Percentiles rank a stretch among this genome's conserved stretches.
These are phyloP conservation scores for Trichoderma sp. DNA, from an alignment of 2,329 filamentous ascomycete genomes.

Conservation along the genomic window DNA sequence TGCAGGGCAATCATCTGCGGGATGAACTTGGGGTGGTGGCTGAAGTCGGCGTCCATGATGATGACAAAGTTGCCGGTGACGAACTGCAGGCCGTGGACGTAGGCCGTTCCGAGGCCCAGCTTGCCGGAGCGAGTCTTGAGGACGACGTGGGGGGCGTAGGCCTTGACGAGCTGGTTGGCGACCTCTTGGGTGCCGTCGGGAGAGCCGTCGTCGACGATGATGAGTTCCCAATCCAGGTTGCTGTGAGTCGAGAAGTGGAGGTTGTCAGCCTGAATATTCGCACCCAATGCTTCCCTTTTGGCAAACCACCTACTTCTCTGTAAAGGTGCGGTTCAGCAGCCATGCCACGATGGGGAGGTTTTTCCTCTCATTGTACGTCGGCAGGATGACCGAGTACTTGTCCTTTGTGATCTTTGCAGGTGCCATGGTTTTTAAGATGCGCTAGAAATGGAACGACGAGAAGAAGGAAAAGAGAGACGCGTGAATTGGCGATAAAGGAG, in stretches of 20 bases:
- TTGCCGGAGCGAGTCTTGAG: conserved; percentile 91
- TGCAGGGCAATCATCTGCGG: conserved; percentile 88
- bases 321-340: conserved; percentile 91
- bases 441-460: neutral
- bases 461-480: conserved; percentile 11
- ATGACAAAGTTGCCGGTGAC: conserved; percentile 92
- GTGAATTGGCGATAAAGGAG: conserved; percentile 35
- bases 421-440: conserved; percentile 48
- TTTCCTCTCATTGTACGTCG: conserved; percentile 97
- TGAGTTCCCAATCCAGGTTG: conserved; percentile 93
- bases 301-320: conserved; percentile 68
- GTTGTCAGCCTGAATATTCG: neutral
- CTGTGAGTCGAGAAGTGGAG: conserved; percentile 49
- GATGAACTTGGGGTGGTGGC: conserved; percentile 99
- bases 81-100: conserved; percentile 92
- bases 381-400: conserved; percentile 97
- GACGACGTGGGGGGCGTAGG: conserved; percentile 77
- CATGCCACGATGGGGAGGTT: conserved; percentile 96
- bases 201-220: conserved; percentile 97
- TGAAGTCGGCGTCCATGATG: conserved; percentile 99
- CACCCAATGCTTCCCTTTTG: neutral
- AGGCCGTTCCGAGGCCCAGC: conserved; percentile 94
- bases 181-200: conserved; percentile 93
- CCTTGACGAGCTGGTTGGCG: conserved; percentile 85
- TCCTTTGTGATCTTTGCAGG: conserved; percentile 52